These are phyloP conservation scores for Aureobasidium zeae DNA, from an alignment of 2,329 filamentous ascomycete species.

Conservation along the genomic window DNA sequence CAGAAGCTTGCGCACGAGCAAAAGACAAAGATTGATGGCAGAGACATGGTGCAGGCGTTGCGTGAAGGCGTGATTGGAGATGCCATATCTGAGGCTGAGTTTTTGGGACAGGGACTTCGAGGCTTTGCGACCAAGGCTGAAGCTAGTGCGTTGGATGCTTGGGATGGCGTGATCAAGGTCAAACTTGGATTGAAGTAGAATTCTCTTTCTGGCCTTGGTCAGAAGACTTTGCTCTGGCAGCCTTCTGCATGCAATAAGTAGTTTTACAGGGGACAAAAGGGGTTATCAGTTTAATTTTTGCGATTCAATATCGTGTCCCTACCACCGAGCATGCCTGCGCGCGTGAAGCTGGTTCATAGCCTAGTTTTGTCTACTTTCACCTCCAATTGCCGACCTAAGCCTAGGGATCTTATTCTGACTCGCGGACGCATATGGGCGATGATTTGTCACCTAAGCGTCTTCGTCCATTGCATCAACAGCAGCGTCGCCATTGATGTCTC, in stretches of 20 bases:
- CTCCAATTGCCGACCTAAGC: too few relatives aligned
- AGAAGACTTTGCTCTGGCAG: not conserved
- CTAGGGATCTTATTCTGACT: not conserved
- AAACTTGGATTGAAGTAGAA: conserved; percentile 8
- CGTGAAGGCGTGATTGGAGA: conserved; percentile 4
- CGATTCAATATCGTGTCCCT: too few relatives aligned
- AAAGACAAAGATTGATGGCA: conserved; percentile 16
- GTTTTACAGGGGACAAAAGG: too few relatives aligned
- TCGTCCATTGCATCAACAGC: conserved; percentile 10
- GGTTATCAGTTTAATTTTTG: too few relatives aligned
- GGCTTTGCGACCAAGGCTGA: conserved; percentile 13
- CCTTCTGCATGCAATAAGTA: too few relatives aligned
- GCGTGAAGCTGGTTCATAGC: too few relatives aligned
- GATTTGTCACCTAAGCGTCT: conserved; percentile 5
- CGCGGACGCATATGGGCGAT: not conserved
- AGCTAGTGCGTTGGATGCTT: conserved; percentile 15
- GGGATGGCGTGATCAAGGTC: conserved; percentile 15
- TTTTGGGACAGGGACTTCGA: conserved; percentile 3
- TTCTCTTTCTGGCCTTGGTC: too few relatives aligned
- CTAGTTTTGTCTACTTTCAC: too few relatives aligned
- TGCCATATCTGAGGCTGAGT: conserved; percentile 5
- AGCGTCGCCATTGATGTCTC: conserved; percentile 4
- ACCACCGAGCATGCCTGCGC: too few relatives aligned
- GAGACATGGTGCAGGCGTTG: conserved; percentile 17
- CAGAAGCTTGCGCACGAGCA: conserved; percentile 22